Percentiles rank a stretch among this genome's conserved stretches.
Conservation (phyloP, 148 eudicot genomes). For the Pouteria glomerata region DNA sequence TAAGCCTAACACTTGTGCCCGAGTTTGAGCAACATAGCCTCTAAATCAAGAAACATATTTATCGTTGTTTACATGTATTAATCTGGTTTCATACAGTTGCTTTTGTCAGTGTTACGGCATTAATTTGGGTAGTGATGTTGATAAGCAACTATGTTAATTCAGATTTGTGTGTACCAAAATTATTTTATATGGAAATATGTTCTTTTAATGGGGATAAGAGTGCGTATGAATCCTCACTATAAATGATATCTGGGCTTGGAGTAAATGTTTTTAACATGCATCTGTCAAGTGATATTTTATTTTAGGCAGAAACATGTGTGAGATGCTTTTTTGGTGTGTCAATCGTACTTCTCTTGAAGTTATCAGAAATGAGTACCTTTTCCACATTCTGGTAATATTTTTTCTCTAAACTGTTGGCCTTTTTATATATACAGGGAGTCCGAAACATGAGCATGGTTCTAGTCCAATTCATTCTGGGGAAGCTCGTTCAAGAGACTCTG, state of each 20-base stretch:
- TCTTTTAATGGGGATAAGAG: neutral
- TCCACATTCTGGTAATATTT: too few relatives aligned
- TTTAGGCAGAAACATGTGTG: neutral
- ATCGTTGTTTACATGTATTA: neutral
- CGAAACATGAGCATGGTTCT: conserved; percentile 30
- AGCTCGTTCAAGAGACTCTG: conserved; percentile 24
- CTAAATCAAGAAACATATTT: too few relatives aligned
- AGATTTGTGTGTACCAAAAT: neutral
- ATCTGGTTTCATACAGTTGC: neutral
- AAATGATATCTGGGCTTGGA: too few relatives aligned
- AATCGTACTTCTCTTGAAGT: conserved; percentile 2
- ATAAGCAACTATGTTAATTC: neutral
- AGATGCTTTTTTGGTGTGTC: neutral
- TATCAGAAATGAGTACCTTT: too few relatives aligned
- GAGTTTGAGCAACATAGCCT: too few relatives aligned
- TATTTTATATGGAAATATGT: neutral
- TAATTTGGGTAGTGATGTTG: neutral
- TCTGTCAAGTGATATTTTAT: neutral
- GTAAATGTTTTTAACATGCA: neutral
- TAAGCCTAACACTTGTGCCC: too few relatives aligned
- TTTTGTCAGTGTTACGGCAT: too few relatives aligned
- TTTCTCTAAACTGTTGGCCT: conserved; percentile 11
- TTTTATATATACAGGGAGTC: conserved; percentile 40
- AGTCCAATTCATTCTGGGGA: conserved; percentile 37
- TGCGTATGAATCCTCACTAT: neutral